phyloP scores from a whole-genome alignment of 306 rosid genomes.

The Arachis hypogaea region DNA sequence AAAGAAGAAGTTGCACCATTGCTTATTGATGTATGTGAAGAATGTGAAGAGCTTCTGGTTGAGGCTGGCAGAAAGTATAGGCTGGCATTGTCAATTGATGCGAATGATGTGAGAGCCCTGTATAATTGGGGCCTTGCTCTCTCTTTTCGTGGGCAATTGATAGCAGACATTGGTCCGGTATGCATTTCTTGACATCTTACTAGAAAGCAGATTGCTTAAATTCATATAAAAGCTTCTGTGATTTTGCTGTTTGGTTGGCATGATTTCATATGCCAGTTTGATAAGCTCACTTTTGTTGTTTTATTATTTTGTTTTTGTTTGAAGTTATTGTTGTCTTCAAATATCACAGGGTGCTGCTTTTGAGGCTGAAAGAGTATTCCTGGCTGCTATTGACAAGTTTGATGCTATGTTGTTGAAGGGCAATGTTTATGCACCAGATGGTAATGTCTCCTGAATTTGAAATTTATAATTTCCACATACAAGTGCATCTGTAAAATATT shows the following conservation, averaged over 20 bases:
- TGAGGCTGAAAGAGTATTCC: conserved; percentile 91
- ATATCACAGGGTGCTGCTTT: conserved; percentile 75
- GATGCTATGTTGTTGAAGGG: conserved; percentile 92
- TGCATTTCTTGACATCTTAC: conserved; percentile 41
- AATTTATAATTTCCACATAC: conserved; percentile 11
- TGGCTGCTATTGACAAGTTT: conserved; percentile 97
- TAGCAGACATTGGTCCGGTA: conserved; percentile 95
- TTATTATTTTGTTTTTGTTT: conserved; percentile 31
- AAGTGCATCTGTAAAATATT: conserved; percentile 29
- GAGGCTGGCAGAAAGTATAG: conserved; percentile 95
- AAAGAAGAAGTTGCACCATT: conserved; percentile 65
- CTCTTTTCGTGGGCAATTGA: conserved; percentile 88
- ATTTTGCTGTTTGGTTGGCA: not conserved
- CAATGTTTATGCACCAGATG: conserved; percentile 85
- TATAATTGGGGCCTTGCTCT: conserved; percentile 99
- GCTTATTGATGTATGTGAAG: conserved; percentile 80
- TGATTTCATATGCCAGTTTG: conserved; percentile 36
- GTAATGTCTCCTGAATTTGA: conserved; percentile 46
- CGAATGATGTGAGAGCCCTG: conserved; percentile 76
- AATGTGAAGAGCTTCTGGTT: conserved; percentile 87
- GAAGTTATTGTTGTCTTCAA: conserved; percentile 28
- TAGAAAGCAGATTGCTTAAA: conserved; percentile 6
- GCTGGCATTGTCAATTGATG: conserved; percentile 87
- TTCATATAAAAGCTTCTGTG: no score
- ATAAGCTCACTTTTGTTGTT: conserved; percentile 21